Conservation (phyloP, 805 yeast species). For the Starmerella geochares region DNA sequence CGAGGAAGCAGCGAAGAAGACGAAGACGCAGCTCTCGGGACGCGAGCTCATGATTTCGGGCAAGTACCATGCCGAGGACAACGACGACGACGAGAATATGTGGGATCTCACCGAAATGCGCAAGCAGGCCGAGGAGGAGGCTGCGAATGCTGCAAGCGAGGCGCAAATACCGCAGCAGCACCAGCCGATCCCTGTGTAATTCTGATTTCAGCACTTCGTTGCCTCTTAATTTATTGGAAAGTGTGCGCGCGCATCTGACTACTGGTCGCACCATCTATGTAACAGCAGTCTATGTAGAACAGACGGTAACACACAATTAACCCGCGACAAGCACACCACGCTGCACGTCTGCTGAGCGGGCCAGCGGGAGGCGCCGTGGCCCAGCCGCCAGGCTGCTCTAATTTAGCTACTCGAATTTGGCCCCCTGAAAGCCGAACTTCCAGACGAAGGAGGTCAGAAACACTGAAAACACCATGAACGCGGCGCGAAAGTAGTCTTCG, state of each 20-base stretch:
- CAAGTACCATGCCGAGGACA: slow-evolving; percentile 29
- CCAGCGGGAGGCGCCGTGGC: too few species aligned
- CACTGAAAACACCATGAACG: neutral
- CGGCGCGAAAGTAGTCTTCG: neutral
- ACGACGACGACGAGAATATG: slow-evolving; percentile 26
- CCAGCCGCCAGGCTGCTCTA: neutral
- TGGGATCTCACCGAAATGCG: slow-evolving; percentile 34
- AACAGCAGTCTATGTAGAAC: neutral
- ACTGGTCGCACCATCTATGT: neutral
- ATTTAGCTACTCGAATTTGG: neutral
- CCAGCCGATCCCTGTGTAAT: slow-evolving; percentile 8
- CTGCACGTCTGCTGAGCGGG: too few species aligned
- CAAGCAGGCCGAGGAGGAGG: slow-evolving; percentile 24
- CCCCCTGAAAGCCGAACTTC: neutral
- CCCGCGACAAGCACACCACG: too few species aligned
- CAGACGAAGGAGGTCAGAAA: neutral
- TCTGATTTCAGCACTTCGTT: neutral
- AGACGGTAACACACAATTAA: too few species aligned
- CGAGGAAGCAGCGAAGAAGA: slow-evolving; percentile 38
- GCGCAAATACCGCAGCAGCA: neutral
- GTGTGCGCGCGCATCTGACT: too few species aligned
- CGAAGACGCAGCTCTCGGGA: slow-evolving; percentile 28
- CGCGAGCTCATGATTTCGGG: slow-evolving; percentile 35
- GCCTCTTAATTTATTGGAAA: slow-evolving; percentile 2
- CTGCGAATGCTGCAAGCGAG: neutral